phyloP scores from a whole-genome alignment of 2,329 filamentous ascomycete species.

The Fusarium buharicum region DNA sequence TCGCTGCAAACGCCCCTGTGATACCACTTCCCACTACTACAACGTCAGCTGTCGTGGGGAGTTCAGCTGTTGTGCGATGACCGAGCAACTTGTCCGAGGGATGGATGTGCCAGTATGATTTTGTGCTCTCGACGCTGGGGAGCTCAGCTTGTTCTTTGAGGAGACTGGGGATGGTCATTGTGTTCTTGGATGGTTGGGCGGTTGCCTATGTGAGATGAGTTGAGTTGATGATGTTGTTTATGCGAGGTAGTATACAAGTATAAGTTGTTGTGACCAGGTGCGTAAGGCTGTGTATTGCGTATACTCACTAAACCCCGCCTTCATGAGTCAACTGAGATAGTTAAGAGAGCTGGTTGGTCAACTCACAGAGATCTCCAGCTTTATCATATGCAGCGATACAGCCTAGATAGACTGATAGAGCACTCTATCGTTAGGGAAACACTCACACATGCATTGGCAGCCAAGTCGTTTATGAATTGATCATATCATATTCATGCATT shows the following conservation, averaged over 20 bases:
- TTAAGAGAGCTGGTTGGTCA: conserved; percentile 3
- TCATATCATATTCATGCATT: conserved; percentile 51
- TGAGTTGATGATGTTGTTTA: background rate
- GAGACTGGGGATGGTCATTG: conserved; percentile 49
- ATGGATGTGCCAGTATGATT: conserved; percentile 79
- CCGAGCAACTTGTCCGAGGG: conserved; percentile 72
- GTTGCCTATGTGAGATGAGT: background rate
- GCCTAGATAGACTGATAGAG: conserved; percentile 8
- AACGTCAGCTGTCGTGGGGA: conserved; percentile 73
- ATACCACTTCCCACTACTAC: conserved; percentile 81
- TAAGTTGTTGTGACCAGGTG: too few species aligned
- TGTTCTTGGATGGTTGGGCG: background rate
- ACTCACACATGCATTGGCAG: background rate
- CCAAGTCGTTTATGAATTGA: conserved; percentile 34
- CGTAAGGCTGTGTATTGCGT: background rate
- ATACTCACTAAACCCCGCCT: conserved; percentile 18
- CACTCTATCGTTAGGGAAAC: background rate
- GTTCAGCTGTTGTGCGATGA: conserved; percentile 72
- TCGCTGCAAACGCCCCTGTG: conserved; percentile 77
- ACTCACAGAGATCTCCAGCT: conserved; percentile 16
- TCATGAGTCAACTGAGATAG: background rate
- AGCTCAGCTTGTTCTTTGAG: conserved; percentile 60
- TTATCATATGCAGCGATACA: conserved; percentile 2
- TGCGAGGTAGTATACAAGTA: too few species aligned
- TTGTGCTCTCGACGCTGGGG: conserved; percentile 68